Percentiles rank a stretch among this genome's conserved stretches.
Conservation (phyloP, 352 stramenopile genomes). For the Phytophthora ohioensis region DNA sequence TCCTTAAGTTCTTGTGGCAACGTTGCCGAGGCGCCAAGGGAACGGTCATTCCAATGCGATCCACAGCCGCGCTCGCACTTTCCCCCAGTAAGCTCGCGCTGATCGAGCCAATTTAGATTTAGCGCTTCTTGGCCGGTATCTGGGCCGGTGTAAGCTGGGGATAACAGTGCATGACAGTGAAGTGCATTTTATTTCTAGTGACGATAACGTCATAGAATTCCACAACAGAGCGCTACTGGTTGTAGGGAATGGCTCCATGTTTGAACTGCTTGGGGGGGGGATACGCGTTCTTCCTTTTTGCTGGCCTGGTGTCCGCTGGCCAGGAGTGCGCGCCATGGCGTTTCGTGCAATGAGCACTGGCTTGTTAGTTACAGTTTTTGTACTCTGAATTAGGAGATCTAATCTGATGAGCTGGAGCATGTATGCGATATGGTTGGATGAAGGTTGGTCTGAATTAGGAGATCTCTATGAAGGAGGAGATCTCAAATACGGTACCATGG, state of each 20-base stretch:
- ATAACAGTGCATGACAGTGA: slow-evolving; percentile 3
- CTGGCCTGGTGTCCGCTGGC: not conserved
- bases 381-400: slow-evolving; percentile 22
- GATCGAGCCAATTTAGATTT: slow-evolving; percentile 11
- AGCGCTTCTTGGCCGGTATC: slow-evolving; percentile 3
- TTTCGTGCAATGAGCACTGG: slow-evolving; percentile 20
- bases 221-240: slow-evolving; percentile 4
- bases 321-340: slow-evolving; percentile 9
- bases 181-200: slow-evolving; percentile 17
- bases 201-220: slow-evolving; percentile 14
- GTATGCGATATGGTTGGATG: slow-evolving; percentile 12
- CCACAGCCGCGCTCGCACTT: slow-evolving; percentile 7
- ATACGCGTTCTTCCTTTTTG: slow-evolving; percentile 4
- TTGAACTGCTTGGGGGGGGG: slow-evolving; percentile 18
- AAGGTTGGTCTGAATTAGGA: slow-evolving; percentile 16
- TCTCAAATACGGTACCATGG: slow-evolving; percentile 23
- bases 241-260: not conserved
- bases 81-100: not conserved
- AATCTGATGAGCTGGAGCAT: not conserved
- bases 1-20: slow-evolving; percentile 5
- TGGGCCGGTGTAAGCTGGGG: not conserved
- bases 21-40: slow-evolving; percentile 1
- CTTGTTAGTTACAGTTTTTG: slow-evolving; percentile 2
- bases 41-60: slow-evolving; percentile 5
- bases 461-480: slow-evolving; percentile 29